Conservation (phyloP, 2,329 filamentous ascomycete genomes). For the Aspergillus ruber region DNA sequence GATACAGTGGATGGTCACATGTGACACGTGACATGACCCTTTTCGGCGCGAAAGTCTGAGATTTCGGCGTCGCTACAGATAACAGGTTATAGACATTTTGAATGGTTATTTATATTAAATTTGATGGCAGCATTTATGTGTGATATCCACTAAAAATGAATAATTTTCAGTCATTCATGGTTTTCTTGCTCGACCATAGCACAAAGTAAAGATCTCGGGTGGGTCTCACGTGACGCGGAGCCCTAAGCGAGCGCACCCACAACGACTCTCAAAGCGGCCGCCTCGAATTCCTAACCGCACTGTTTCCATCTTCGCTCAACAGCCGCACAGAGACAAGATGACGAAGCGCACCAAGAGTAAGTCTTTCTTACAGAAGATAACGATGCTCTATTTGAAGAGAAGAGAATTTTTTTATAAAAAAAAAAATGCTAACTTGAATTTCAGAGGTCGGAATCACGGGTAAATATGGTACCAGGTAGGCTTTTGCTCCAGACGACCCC, state of each 20-base stretch:
- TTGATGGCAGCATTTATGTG: no score
- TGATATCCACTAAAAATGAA: no score
- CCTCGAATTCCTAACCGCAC: slow-evolving; percentile 28
- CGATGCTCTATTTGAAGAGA: neutral
- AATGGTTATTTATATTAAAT: no score
- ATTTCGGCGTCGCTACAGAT: no score
- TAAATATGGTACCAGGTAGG: slow-evolving; percentile 96
- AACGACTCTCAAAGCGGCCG: slow-evolving; percentile 26
- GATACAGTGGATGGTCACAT: no score
- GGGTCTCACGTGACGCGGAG: slow-evolving; percentile 24
- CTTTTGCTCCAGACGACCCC: slow-evolving; percentile 20
- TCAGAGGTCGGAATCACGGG: slow-evolving; percentile 91
- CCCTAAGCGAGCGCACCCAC: slow-evolving; percentile 38
- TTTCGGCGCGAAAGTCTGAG: no score
- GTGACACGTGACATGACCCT: no score
- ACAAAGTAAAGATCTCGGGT: slow-evolving; percentile 3
- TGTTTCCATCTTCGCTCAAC: slow-evolving; percentile 31
- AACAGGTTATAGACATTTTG: no score
- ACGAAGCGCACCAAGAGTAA: slow-evolving; percentile 86
- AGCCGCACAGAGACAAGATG: slow-evolving; percentile 59
- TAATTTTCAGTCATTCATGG: no score
- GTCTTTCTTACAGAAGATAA: slow-evolving; percentile 12
- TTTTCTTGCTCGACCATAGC: no score
- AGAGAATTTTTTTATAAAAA: no score
- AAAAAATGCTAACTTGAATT: slow-evolving; percentile 21